Base-by-base conservation (phyloP, 2,329 filamentous ascomycete genomes). In the Sclerotiophoma versabilis region DNA sequence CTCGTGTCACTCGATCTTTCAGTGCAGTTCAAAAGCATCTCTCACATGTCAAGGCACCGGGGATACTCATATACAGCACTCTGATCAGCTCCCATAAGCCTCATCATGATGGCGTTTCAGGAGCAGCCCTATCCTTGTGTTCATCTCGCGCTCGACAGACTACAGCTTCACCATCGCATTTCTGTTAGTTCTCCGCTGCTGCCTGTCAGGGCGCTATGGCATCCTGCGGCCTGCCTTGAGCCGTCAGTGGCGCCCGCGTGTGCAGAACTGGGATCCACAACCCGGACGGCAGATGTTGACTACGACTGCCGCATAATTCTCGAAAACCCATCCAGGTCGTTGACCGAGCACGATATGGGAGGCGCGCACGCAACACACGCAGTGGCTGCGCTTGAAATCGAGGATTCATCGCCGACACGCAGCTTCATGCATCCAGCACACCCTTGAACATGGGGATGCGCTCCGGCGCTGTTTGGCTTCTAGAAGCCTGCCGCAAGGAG, bases 211-310 rank as follows among this genome's bases (percentile, higher is more conserved):
- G 62, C 63, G 66, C 63, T 67, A 58, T 63, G 70, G 63, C 66
- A 67, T 66, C 60, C 56, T 67, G 66, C 69, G 65, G 59, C 63
- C 63, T 62, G 58, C 61, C 58, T 65, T 57, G 60, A 65, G 68
- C 65, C 66, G 66, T 69, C 59, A 63, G 67, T 71, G 71, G 70
- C 68, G 70, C 66, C 62, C 58, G 60, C 62, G 54, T 60, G 54
- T 59, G 57, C 64, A 51, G 67, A 58, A 63, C 65, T 56, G 41
- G 54, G 60, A 60, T 64, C 60, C 61, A 62, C 58, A 58, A 58
- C 53, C 47, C 48, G 45, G 46, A 22, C 53, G 52, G 46, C 47
- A 50, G 25, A 36, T 27, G 42, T 49, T 33, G 51, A 44, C 32
- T 26, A 36, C 41, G 22, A 26, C 33, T 41, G 38, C 39, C 39